Base-by-base conservation (phyloP, 108 stramenopile species). In the Parietichytrium sp. region DNA sequence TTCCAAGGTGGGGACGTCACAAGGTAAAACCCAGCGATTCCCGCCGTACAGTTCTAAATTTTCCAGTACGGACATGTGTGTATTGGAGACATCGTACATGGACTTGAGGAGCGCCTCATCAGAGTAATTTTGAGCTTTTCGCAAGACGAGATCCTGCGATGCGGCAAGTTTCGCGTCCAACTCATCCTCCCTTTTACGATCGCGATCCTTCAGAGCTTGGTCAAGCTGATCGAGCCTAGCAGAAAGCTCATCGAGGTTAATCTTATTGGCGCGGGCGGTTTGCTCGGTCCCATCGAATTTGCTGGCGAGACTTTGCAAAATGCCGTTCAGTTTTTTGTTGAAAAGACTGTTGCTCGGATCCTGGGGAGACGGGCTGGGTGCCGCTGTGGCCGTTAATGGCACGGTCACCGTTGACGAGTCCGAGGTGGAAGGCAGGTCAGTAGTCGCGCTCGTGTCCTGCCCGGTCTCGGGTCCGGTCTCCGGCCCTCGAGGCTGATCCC, bases 11-110 rank as follows among this genome's bases (percentile, higher is more conserved):
- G n/a, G n/a, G n/a, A n/a, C n/a, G n/a, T n/a, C n/a, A n/a, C 61
- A 72, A 8, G 61, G 61, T 45, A 72, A 72, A 23, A 72, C 29
- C 61, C 61, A 72, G 6, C 61, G 61, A 10, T 72, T 72, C 38
- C 38, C 36, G 20, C 61, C 61, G 33, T 72, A 18, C 10, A 10
- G 13, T 6, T 45, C 6, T 23, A 72, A 1, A 45, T 72, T 72
- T 7, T 72, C 61, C 0, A 72, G 42, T 0, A 72, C 16, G 42
- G 61, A 45, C 13, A 72, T 45, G 61, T 33, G 45, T 8, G 61
- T 27, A 42, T 72, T 72, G 29, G 61, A 82, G 31, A 12, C 45
- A 13, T 77, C 61, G 31, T 82, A 61, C 3, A 78, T 38, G 55
- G 29, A 36, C 3, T 49, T 49, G 6, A 6, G 33, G 42, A 49